phyloP scores from a whole-genome alignment of 1,284 basidiomycete genomes.

The Moniliella sp. region DNA sequence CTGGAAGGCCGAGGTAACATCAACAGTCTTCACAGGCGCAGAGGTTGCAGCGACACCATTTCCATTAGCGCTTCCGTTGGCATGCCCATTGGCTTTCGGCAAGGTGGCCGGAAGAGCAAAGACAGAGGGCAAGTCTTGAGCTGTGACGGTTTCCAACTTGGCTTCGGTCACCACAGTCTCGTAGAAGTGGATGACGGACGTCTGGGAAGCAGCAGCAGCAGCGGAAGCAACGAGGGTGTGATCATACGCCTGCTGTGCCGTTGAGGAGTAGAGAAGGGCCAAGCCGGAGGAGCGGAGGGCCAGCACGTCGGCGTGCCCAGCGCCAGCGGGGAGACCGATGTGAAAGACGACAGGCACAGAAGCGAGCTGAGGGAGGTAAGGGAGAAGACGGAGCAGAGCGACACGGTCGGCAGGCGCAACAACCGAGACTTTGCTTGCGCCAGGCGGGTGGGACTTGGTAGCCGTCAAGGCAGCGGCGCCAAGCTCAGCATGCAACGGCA shows the following conservation, averaged over 20 bases:
- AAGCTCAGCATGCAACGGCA: no score
- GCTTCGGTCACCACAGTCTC: constrained; percentile 38
- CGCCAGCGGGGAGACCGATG: constrained; percentile 20
- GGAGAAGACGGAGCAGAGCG: no score
- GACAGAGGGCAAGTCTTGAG: no score
- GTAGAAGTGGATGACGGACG: constrained; percentile 60
- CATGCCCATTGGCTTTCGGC: constrained; percentile 22
- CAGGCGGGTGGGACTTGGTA: no score
- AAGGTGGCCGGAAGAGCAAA: constrained; percentile 18
- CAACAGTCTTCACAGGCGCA: constrained; percentile 7
- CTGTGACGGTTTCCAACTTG: no score
- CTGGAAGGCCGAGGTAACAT: constrained; percentile 10
- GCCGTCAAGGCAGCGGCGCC: no score
- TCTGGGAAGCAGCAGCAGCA: constrained; percentile 44
- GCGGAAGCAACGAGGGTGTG: constrained; percentile 51
- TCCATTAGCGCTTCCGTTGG: constrained; percentile 13
- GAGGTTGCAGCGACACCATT: constrained; percentile 1
- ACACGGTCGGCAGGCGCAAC: no score
- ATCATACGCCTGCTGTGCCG: constrained; percentile 49
- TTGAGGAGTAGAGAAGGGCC: constrained; percentile 46
- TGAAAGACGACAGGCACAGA: constrained; percentile 19
- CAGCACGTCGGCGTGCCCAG: constrained; percentile 45
- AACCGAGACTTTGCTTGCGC: no score
- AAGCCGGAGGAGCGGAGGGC: constrained; percentile 43
- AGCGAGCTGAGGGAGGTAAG: constrained; percentile 19